Evolutionary conservation across 148 eudicot genomes (phyloP), one percentile per base, ranked within the genome.

Genomic region (Fagopyrum homotropicum): DNA sequence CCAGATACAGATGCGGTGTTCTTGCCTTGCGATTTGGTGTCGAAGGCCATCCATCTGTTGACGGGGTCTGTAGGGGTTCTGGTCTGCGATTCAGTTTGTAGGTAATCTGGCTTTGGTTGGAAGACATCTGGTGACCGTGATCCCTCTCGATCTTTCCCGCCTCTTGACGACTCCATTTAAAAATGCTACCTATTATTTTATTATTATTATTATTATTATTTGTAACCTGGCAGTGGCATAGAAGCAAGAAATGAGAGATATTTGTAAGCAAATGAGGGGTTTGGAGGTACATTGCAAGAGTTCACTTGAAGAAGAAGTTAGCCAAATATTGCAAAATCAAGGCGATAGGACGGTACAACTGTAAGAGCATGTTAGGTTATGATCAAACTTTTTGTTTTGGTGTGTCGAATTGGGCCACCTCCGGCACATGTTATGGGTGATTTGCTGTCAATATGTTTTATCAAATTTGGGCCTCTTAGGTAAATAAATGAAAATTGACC

Each of bases 21-120:
- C 54, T 45, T 45, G 15, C 5, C 30, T 17, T 10, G 12, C 51
- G 30, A 45, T n/a, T 71, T 71, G 73, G 54, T 22, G 73, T 72
- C 73, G 55, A 72, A 72, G 40, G 9, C 73, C 73, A 72, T 72
- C 73, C 73, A 72, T 45, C 14, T 17, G 54, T 72, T 72, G 73
- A 45, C 19, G 4, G 51, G 73, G 8, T 70, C 48, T 43, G 26
- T 70, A 26, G 50, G 10, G 2, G 64, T 7, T 9, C 19, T 59
- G 11, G 9, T 59, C 64, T 59, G 64, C 35, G 64, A 26, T 59
- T 59, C 64, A 12, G 69, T 61, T 61, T 61, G 44, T 44, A 29
- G 44, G 14, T 61, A 29, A 4, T 11, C 69, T 61, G 44, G 6
- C 16, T 30, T 30, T 26, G 44, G 69, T 61, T 30, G 44, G 69